Percentiles rank a stretch among this genome's conserved stretches.
Conservation (phyloP, 345 rosid genomes). For the Garcia nutans region DNA sequence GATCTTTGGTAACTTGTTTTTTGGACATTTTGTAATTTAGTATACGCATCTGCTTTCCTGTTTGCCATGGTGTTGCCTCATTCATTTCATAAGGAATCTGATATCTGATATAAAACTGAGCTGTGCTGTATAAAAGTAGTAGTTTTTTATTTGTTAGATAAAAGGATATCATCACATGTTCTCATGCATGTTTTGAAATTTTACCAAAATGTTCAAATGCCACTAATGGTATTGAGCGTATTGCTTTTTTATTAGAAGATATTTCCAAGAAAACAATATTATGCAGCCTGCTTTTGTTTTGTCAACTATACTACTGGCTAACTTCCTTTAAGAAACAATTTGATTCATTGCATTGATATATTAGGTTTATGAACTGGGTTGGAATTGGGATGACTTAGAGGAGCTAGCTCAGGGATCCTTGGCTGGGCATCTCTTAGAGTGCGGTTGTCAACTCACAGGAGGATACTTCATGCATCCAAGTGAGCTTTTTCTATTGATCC, state of each 20-base stretch:
- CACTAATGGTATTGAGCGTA: background rate
- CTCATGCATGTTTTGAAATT: background rate
- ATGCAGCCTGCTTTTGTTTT: background rate
- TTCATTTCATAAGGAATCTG: background rate
- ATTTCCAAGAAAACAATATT: background rate
- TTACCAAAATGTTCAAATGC: background rate
- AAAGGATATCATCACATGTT: background rate
- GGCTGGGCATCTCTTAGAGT: constrained; percentile 91
- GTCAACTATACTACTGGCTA: background rate
- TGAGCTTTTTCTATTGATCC: constrained; percentile 27
- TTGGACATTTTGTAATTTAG: background rate
- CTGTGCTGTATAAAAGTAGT: background rate
- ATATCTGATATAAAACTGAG: background rate
- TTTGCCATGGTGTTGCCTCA: background rate
- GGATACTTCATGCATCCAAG: constrained; percentile 99
- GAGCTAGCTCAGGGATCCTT: constrained; percentile 83
- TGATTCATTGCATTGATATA: constrained; percentile 1
- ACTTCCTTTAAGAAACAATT: background rate
- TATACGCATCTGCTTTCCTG: background rate
- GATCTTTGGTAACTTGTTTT: background rate
- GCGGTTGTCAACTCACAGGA: constrained; percentile 97
- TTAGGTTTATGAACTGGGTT: constrained; percentile 87
- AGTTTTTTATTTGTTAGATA: background rate
- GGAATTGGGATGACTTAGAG: constrained; percentile 86
- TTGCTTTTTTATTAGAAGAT: background rate